Evolutionary conservation across 495 filamentous ascomycete genomes (phyloP).

Genomic region (Penicillium mononematosum): DNA sequence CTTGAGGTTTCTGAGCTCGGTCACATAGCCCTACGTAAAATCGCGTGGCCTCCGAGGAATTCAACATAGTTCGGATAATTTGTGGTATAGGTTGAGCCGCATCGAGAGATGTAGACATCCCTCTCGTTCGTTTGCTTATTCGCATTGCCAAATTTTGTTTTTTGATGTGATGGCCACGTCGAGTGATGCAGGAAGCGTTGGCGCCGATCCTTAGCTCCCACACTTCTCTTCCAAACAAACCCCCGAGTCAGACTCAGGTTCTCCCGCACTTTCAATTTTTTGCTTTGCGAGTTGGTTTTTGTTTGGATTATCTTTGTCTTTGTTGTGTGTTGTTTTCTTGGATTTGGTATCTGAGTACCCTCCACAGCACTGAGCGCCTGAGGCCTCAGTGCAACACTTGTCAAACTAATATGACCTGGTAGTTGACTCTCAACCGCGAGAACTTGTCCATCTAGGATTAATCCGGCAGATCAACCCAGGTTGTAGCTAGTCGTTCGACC

Average conservation of each 20-base stretch:
- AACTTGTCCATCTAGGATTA: slow-evolving; percentile 23
- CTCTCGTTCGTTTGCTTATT: not conserved
- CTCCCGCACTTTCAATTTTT: slow-evolving; percentile 5
- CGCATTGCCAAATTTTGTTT: slow-evolving; percentile 11
- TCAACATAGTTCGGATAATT: slow-evolving; percentile 11
- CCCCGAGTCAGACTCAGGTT: slow-evolving; percentile 14
- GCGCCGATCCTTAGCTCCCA: slow-evolving; percentile 35
- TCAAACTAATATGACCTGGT: slow-evolving; percentile 38
- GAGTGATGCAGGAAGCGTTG: slow-evolving; percentile 25
- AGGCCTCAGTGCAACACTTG: slow-evolving; percentile 41
- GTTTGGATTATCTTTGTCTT: not conserved
- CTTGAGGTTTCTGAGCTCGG: slow-evolving; percentile 15
- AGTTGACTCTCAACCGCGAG: slow-evolving; percentile 22
- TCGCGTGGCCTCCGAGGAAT: slow-evolving; percentile 23
- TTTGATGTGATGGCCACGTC: slow-evolving; percentile 33
- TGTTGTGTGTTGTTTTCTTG: not conserved
- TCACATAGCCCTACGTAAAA: slow-evolving; percentile 7
- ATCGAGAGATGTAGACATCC: not conserved
- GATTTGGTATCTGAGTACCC: slow-evolving; percentile 8
- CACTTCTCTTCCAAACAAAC: slow-evolving; percentile 29
- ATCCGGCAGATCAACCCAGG: slow-evolving; percentile 11
- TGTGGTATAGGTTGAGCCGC: not conserved
- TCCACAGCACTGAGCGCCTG: slow-evolving; percentile 38
- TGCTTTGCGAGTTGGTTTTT: slow-evolving; percentile 2
- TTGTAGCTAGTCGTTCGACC: not conserved